phyloP scores from a whole-genome alignment of 345 rosid species.

The Trapa bicornis region DNA sequence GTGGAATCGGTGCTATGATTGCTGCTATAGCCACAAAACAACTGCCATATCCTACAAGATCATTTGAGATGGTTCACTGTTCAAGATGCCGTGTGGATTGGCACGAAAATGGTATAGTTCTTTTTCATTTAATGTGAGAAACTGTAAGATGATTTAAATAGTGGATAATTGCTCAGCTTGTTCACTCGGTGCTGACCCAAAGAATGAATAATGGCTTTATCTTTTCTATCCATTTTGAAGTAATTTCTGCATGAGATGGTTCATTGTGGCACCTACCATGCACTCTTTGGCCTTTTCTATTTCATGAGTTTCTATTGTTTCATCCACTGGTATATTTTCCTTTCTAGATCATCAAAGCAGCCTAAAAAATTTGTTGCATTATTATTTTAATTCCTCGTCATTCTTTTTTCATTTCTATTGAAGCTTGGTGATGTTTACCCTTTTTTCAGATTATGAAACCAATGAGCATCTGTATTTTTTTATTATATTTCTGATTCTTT shows the following conservation, averaged over 20 bases:
- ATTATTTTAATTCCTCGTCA: neutral
- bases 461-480: neutral
- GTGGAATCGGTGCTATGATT: slow-evolving; percentile 85
- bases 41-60: slow-evolving; percentile 70
- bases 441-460: neutral
- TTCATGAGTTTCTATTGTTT: neutral
- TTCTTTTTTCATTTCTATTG: neutral
- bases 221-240: neutral
- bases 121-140: slow-evolving; percentile 1
- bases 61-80: slow-evolving; percentile 97
- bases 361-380: neutral
- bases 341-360: neutral
- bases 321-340: neutral
- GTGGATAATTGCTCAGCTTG: neutral
- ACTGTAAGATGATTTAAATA: neutral
- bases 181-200: neutral
- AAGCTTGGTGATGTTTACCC: neutral
- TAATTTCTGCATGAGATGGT: neutral
- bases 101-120: slow-evolving; percentile 71
- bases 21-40: slow-evolving; percentile 79
- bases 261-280: neutral
- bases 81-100: slow-evolving; percentile 94
- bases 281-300: neutral
- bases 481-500: neutral
- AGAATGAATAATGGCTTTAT: neutral